These are phyloP conservation scores for Saitozyma sp. DNA, from an alignment of 768 basidiomycete species.

Conservation along the genomic window DNA sequence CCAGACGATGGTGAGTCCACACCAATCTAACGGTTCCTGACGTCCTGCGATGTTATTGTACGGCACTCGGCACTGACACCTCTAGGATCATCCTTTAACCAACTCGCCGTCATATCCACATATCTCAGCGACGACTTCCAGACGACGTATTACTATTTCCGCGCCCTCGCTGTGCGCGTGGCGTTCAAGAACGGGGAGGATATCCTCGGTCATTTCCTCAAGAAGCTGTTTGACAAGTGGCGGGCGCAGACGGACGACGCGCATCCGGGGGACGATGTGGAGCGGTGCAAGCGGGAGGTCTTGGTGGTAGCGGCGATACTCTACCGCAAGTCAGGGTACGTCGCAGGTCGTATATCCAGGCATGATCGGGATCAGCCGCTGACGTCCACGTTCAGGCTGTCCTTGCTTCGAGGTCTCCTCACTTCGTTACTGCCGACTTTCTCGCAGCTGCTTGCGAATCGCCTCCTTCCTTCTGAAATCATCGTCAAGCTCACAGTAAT, in stretches of 20 bases:
- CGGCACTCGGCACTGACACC: neutral
- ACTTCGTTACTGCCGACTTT: constrained; percentile 24
- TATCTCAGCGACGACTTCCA: constrained; percentile 80
- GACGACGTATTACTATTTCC: constrained; percentile 82
- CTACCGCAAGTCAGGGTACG: constrained; percentile 56
- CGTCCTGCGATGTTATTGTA: neutral
- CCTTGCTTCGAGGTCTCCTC: constrained; percentile 22
- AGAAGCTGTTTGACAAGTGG: constrained; percentile 65
- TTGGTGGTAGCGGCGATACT: constrained; percentile 74
- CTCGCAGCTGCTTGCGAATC: constrained; percentile 60
- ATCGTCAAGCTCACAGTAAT: constrained; percentile 74
- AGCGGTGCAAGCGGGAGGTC: constrained; percentile 69
- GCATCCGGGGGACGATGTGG: constrained; percentile 48
- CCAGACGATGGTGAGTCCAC: constrained; percentile 71
- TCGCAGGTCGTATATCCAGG: constrained; percentile 4
- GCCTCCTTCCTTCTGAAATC: constrained; percentile 70
- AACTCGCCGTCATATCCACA: constrained; percentile 86
- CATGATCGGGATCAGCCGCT: constrained; percentile 1
- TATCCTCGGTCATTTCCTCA: constrained; percentile 74
- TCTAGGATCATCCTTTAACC: constrained; percentile 78
- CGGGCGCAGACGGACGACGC: constrained; percentile 13
- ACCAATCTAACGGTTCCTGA: too few relatives aligned
- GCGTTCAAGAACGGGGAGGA: constrained; percentile 85
- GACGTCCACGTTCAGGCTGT: constrained; percentile 19
- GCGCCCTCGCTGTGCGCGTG: constrained; percentile 79